phyloP scores from a whole-genome alignment of 352 stramenopile species.

The Globisporangium parvum region DNA sequence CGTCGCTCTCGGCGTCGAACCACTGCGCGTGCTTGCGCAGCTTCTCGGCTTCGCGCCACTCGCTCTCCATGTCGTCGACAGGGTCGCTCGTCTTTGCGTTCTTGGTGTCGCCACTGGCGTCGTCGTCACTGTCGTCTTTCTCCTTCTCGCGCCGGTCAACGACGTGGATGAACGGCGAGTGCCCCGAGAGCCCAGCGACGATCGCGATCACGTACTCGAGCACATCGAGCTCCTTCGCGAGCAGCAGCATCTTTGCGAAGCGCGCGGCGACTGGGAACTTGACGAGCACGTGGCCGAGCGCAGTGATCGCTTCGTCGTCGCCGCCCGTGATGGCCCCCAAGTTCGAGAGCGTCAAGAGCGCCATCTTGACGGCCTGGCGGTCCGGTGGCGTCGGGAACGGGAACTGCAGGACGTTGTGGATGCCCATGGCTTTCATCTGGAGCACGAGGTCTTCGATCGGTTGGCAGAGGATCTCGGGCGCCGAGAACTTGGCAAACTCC shows the following conservation, averaged over 20 bases:
- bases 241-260: slow-evolving; percentile 89
- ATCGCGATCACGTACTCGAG: slow-evolving; percentile 82
- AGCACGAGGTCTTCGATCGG: slow-evolving; percentile 96
- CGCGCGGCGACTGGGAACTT: slow-evolving; percentile 83
- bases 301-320: slow-evolving; percentile 68
- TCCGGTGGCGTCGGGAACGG: slow-evolving; percentile 95
- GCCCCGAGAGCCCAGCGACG: slow-evolving; percentile 65
- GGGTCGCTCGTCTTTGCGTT: slow-evolving; percentile 23
- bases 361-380: slow-evolving; percentile 75
- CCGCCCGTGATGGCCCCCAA: slow-evolving; percentile 58
- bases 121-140: slow-evolving; percentile 27
- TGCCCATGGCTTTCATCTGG: slow-evolving; percentile 97
- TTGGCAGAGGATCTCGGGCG: slow-evolving; percentile 87
- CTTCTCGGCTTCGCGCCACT: slow-evolving; percentile 67
- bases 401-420: slow-evolving; percentile 93
- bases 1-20: slow-evolving; percentile 77
- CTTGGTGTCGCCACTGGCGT: slow-evolving; percentile 4
- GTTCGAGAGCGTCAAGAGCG: slow-evolving; percentile 82
- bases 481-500: slow-evolving; percentile 88
- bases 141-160: slow-evolving; percentile 50
- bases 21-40: slow-evolving; percentile 70
- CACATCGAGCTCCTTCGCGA: slow-evolving; percentile 60
- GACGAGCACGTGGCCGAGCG: slow-evolving; percentile 73
- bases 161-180: slow-evolving; percentile 67
- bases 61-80: slow-evolving; percentile 66